Evolutionary conservation across 139 green algal species (phyloP).

Genomic region (Yamagishiella unicocca): DNA sequence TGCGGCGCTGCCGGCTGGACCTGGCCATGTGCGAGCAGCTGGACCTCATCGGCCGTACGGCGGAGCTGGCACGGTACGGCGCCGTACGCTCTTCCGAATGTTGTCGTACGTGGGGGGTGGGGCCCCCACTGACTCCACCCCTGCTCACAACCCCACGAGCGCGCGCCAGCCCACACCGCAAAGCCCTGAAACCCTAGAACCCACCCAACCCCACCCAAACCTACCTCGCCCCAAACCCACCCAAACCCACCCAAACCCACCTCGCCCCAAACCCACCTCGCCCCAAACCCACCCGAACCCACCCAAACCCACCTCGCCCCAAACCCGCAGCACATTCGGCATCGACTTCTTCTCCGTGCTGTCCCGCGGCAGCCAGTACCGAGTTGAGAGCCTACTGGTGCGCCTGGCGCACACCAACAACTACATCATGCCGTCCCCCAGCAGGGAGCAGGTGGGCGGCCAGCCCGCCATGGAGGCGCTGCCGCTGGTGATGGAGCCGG

Average conservation of each 20-base stretch:
- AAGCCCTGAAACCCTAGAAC: too few relatives aligned
- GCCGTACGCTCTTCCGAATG: too few relatives aligned
- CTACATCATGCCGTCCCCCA: constrained; percentile 88
- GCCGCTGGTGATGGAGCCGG: constrained; percentile 98
- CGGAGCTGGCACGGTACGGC: constrained; percentile 82
- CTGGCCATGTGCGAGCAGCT: constrained; percentile 90
- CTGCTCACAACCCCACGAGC: too few relatives aligned
- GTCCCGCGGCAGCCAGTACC: constrained; percentile 91
- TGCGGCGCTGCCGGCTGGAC: constrained; percentile 68
- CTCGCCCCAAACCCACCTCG: too few relatives aligned
- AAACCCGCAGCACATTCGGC: constrained; percentile 81
- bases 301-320: neutral
- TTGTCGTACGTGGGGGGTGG: too few relatives aligned
- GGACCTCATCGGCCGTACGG: constrained; percentile 91
- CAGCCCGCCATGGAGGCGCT: constrained; percentile 96
- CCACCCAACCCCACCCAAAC: too few relatives aligned
- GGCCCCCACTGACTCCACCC: neutral
- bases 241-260: too few relatives aligned
- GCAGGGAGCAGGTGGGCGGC: constrained; percentile 83
- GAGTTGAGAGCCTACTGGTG: constrained; percentile 95
- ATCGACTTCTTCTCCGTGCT: constrained; percentile 96
- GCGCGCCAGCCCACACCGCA: too few relatives aligned
- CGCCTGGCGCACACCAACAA: constrained; percentile 95
- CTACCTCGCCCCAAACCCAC: too few relatives aligned
- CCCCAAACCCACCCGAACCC: too few relatives aligned